phyloP scores from a whole-genome alignment of 2,329 filamentous ascomycete species.

The Ilyonectria mors-panacis region DNA sequence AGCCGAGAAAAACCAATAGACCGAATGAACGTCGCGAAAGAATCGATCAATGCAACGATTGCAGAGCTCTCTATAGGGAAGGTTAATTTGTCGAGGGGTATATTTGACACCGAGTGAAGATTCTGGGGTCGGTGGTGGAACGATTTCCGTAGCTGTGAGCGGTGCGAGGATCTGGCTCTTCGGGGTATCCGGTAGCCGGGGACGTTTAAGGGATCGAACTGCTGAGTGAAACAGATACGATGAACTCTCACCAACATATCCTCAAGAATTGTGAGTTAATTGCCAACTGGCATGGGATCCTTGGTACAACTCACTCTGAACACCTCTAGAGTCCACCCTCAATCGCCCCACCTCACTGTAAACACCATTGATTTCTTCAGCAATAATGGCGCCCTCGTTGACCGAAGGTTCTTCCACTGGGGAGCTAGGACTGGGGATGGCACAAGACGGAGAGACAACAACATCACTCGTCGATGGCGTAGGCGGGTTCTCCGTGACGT shows the following conservation, averaged over 20 bases:
- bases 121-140: constrained; percentile 28
- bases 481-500: neutral
- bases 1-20: constrained; percentile 32
- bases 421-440: neutral
- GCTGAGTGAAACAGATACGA: constrained; percentile 28
- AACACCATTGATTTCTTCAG: constrained; percentile 14
- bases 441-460: neutral
- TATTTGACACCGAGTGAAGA: constrained; percentile 19
- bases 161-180: constrained; percentile 26
- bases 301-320: constrained; percentile 17
- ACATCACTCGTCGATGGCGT: constrained; percentile 16
- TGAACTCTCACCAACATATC: constrained; percentile 24
- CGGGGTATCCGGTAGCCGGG: constrained; percentile 18
- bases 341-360: constrained; percentile 21
- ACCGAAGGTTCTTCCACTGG: neutral
- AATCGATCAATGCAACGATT: constrained; percentile 23
- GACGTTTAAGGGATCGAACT: constrained; percentile 23
- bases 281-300: neutral
- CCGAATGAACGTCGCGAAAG: constrained; percentile 26
- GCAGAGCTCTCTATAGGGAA: constrained; percentile 23
- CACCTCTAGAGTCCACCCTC: constrained; percentile 21
- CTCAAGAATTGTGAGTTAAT: neutral
- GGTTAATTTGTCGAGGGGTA: constrained; percentile 23
- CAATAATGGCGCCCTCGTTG: constrained; percentile 3
- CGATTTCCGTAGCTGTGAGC: constrained; percentile 21